Evolutionary conservation across 164 flowering plant genomes (phyloP), one percentile per base, ranked within the genome.

Genomic region (Nelumbo lutea): DNA sequence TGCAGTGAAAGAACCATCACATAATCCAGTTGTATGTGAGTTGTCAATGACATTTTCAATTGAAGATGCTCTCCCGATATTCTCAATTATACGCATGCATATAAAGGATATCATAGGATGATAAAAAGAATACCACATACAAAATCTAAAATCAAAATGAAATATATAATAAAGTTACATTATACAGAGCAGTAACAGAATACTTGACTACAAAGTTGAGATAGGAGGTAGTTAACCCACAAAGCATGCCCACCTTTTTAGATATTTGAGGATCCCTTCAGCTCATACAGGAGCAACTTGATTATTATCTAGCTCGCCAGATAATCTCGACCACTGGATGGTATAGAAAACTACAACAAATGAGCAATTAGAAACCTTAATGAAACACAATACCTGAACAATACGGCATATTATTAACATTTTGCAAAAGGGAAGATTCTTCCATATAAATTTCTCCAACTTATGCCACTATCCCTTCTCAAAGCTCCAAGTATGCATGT

Each of bases 191-290:
- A 72, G 59, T 71, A 68, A 79, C 63, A 78, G 73, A 76, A 78
- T 71, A 85, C 87, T 82, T 87, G 88, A 86, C 87, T 81, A 83
- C 67, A 68, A 51, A 57, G 72, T 52, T 64, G 70, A 70, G 66
- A 53, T 67, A 67, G 65, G 73, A 45, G 53, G 64, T 7, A 69
- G 74, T 66, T 66, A 53, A 79, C 64, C 74, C 58, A 76, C 42
- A 66, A 66, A 73, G 80, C 71, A 73, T 50, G 77, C 66, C 57
- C 75, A 65, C 53, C 81, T 76, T 74, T 64, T 77, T 80, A 72
- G 57, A 72, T 61, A 68, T 41, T 59, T 62, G 77, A 68, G 75
- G 64, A 56, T 43, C 71, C 63, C 48, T 64, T 64, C 74, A 67
- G 62, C 41, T 65, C 78, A 71, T 68, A 72, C 64, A 70, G 66